phyloP scores from a whole-genome alignment of 805 yeast species.

The Debaryomyces tyrocola region DNA sequence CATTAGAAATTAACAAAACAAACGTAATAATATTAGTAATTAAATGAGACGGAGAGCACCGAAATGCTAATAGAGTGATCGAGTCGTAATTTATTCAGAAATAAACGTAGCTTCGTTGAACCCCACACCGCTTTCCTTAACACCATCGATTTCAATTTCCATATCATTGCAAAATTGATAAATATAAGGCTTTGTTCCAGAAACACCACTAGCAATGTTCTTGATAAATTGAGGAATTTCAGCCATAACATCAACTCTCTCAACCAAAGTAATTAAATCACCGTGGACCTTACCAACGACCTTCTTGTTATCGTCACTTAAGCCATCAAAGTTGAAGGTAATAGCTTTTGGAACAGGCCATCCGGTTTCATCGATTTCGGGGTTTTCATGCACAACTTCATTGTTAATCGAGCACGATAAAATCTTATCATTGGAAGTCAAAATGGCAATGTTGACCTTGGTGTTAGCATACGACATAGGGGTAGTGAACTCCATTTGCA shows the following conservation, averaged over 20 bases:
- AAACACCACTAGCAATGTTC: conserved; percentile 88
- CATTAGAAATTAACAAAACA: no score
- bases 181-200: conserved; percentile 95
- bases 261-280: conserved; percentile 60
- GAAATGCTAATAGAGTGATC: not conserved
- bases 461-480: conserved; percentile 87
- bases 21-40: no score
- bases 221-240: conserved; percentile 95
- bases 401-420: conserved; percentile 66
- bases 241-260: conserved; percentile 96
- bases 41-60: not conserved
- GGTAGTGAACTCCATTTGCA: conserved; percentile 93
- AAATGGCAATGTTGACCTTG: conserved; percentile 75
- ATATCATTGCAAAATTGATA: conserved; percentile 82
- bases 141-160: conserved; percentile 45
- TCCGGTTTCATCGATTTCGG: conserved; percentile 73
- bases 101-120: conserved; percentile 85
- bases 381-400: conserved; percentile 53
- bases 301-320: conserved; percentile 41
- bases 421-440: conserved; percentile 64
- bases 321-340: conserved; percentile 49
- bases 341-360: conserved; percentile 85
- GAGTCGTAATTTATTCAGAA: conserved; percentile 27
- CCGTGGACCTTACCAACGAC: conserved; percentile 59
- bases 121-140: conserved; percentile 60